phyloP scores from a whole-genome alignment of 1,139 yeast genomes.

The Kluyveromyces sp. region DNA sequence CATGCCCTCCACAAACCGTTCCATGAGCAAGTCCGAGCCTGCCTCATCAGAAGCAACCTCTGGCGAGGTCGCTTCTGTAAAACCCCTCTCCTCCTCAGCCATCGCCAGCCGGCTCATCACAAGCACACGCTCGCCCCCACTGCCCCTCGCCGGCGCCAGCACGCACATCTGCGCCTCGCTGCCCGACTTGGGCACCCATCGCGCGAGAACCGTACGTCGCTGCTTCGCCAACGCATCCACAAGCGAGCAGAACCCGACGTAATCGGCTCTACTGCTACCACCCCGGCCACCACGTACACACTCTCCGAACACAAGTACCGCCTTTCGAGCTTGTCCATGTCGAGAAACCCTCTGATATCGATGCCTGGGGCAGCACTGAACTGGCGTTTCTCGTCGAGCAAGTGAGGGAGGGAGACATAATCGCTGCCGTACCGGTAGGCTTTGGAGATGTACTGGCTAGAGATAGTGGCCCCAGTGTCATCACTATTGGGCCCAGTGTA shows the following conservation, averaged over 20 bases:
- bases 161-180: slow-evolving; percentile 51
- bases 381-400: slow-evolving; percentile 38
- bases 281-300: slow-evolving; percentile 45
- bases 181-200: slow-evolving; percentile 48
- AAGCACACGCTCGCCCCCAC: slow-evolving; percentile 26
- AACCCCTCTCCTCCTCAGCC: slow-evolving; percentile 65
- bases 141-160: slow-evolving; percentile 41
- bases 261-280: slow-evolving; percentile 34
- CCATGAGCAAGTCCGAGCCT: slow-evolving; percentile 20
- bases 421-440: slow-evolving; percentile 64
- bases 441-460: not conserved
- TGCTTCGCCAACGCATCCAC: slow-evolving; percentile 46
- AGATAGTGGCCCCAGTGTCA: no score
- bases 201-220: slow-evolving; percentile 48
- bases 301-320: slow-evolving; percentile 56
- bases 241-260: slow-evolving; percentile 43
- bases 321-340: slow-evolving; percentile 41
- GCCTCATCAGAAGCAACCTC: slow-evolving; percentile 24
- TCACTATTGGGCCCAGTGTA: no score
- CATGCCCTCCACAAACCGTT: slow-evolving; percentile 20
- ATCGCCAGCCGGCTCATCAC: slow-evolving; percentile 55
- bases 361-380: slow-evolving; percentile 43
- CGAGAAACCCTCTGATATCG: slow-evolving; percentile 59
- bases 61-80: slow-evolving; percentile 49
- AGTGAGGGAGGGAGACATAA: slow-evolving; percentile 41